These are phyloP conservation scores for Talaromyces sp. DNA, from an alignment of 2,329 filamentous ascomycete genomes.

Conservation along the genomic window DNA sequence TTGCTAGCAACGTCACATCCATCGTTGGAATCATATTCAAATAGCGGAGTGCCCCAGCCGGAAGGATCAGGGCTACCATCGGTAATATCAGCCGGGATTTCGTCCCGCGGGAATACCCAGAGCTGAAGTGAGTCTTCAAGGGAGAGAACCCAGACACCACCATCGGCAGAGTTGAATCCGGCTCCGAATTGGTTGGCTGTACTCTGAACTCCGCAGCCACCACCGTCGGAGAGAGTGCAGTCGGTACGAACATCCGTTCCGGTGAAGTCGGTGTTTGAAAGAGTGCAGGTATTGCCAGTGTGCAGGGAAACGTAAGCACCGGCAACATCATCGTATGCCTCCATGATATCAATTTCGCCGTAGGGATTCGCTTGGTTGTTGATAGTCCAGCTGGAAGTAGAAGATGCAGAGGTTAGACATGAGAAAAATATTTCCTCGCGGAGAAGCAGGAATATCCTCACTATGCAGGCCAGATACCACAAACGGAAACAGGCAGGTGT, in stretches of 20 bases:
- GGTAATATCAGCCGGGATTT: slow-evolving; percentile 47
- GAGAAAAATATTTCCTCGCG: background rate
- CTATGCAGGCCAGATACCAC: slow-evolving; percentile 52
- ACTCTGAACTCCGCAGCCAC: slow-evolving; percentile 42
- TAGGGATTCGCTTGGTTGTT: slow-evolving; percentile 40
- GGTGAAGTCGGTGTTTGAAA: slow-evolving; percentile 44
- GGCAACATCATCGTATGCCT: slow-evolving; percentile 47
- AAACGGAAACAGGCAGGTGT: slow-evolving; percentile 47
- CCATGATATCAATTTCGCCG: slow-evolving; percentile 52
- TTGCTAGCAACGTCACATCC: slow-evolving; percentile 39
- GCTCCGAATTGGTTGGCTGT: slow-evolving; percentile 47
- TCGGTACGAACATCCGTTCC: slow-evolving; percentile 48
- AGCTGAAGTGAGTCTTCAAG: slow-evolving; percentile 48
- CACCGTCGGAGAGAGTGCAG: slow-evolving; percentile 45
- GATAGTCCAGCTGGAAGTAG: slow-evolving; percentile 39
- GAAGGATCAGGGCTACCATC: slow-evolving; percentile 43
- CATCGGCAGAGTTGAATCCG: slow-evolving; percentile 51
- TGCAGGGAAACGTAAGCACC: slow-evolving; percentile 49
- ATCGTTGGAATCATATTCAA: slow-evolving; percentile 41
- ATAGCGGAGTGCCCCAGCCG: slow-evolving; percentile 46
- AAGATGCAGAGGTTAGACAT: background rate
- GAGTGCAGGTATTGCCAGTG: slow-evolving; percentile 44
- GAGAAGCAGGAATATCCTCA: background rate
- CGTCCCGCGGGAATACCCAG: slow-evolving; percentile 48
- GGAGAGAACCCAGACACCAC: slow-evolving; percentile 51